Evolutionary conservation across 1,284 basidiomycete genomes (phyloP), one percentile per base, ranked within the genome.

Genomic region (Coniferiporia sulphurascens): DNA sequence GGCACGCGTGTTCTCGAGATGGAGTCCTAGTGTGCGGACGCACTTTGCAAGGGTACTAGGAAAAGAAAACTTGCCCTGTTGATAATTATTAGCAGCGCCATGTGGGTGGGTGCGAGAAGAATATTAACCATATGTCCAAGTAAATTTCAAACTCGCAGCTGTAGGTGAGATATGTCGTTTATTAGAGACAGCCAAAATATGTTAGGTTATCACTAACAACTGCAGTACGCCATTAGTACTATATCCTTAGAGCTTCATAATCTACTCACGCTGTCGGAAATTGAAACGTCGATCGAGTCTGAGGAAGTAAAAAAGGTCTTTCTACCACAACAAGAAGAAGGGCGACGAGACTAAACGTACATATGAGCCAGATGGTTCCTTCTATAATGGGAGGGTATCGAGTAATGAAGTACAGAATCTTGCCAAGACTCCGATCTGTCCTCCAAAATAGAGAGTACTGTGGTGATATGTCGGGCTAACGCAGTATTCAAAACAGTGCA

Each of bases 11-110:
- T 8, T 41, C 9, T 10, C 15, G 15, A 27, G 27, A 27, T 27
- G 27, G 27, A 27, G 5, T 27, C 27, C 4, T 12, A 3, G 2
- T n/a, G 19, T 49, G 19, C 12, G 27, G 17, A 51, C 53, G 22
- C 27, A 56, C 59, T 22, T 60, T 60, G 59, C 43, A 60, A 41
- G 1, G 59, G 59, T 34, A 60, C 35, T 17, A 60, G 22, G 38
- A 60, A 60, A 34, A 56, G 10, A n/a, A 56, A 21, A 41, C 48
- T 41, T 12, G 41, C 59, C 59, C 59, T 60, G 27, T 17, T 34
- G n/a, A 9, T 38, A 7, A 1, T 9, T 12, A 7, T 50, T 22
- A 27, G 34, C 7, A 48, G 15, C 6, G 13, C 27, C 21, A 45
- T 32, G 22, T 10, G 12, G 22, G 38, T 27, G 27, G 5, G 9